Conservation (phyloP, 371 early-diverging fungal genomes). For the Mortierella polycephala region DNA sequence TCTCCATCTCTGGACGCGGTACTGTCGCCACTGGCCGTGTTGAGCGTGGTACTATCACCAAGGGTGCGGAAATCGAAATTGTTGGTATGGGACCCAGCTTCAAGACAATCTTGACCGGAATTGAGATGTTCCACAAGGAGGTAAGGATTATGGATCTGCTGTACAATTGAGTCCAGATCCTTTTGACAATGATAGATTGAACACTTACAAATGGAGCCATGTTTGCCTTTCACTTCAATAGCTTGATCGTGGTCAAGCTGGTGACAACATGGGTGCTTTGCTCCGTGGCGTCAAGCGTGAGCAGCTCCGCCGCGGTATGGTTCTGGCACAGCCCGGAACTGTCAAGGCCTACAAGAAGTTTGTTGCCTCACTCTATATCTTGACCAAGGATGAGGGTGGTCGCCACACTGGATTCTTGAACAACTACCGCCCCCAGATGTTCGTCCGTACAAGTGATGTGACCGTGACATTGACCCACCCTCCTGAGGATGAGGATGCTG, state of each 20-base stretch:
- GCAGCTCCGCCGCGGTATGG: conserved; percentile 94
- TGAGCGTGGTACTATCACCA: conserved; percentile 94
- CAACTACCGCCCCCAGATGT: conserved; percentile 98
- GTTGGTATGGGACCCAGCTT: conserved; percentile 90
- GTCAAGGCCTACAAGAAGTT: conserved; percentile 95
- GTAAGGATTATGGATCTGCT: background rate
- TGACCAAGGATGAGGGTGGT: conserved; percentile 98
- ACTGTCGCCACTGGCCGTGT: conserved; percentile 98
- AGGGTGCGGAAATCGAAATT: conserved; percentile 97
- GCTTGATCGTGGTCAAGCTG: conserved; percentile 97
- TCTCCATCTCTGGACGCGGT: conserved; percentile 99
- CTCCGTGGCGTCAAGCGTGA: conserved; percentile 98
- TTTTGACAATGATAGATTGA: no score
- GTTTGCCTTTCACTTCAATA: background rate
- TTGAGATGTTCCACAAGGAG: conserved; percentile 99
- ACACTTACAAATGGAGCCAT: no score
- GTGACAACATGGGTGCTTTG: conserved; percentile 98
- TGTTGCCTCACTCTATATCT: conserved; percentile 90
- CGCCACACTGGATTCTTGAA: conserved; percentile 97
- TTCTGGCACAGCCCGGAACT: conserved; percentile 91
- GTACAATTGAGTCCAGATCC: no score
- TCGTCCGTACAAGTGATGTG: conserved; percentile 94
- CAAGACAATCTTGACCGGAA: conserved; percentile 95
- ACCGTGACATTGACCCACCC: conserved; percentile 90
- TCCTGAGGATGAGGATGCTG: conserved; percentile 83